A percentile compares a stretch with the other conserved stretches of the same genome.
phyloP scores from a whole-genome alignment of 2,329 filamentous ascomycete species.

The Colletotrichum lupini region DNA sequence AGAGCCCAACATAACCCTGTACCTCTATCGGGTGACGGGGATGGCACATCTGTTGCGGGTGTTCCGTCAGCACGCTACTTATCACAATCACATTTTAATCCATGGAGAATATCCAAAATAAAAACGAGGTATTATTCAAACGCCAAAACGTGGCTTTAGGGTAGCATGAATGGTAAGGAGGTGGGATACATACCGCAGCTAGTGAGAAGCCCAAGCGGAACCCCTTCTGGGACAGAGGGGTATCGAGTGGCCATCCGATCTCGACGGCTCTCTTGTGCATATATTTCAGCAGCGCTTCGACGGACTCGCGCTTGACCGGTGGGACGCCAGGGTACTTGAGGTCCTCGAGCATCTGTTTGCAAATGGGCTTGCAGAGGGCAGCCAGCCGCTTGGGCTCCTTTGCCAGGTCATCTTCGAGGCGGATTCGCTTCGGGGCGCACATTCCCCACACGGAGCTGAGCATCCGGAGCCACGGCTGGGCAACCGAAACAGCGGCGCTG shows the following conservation, averaged over 20 bases:
- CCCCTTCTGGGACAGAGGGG: conserved; percentile 36
- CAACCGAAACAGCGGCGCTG: conserved; percentile 1
- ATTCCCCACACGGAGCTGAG: conserved; percentile 19
- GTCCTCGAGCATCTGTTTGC: conserved; percentile 20
- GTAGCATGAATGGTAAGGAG: neutral
- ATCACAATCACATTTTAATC: neutral
- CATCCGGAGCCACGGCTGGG: conserved; percentile 5
- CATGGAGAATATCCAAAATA: neutral
- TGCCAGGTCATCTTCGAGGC: conserved; percentile 22
- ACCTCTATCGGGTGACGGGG: conserved; percentile 35
- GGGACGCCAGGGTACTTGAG: conserved; percentile 35
- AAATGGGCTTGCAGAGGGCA: conserved; percentile 17
- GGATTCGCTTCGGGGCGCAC: conserved; percentile 6
- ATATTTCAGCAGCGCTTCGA: conserved; percentile 35
- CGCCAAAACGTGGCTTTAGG: neutral
- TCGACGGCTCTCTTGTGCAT: conserved; percentile 37
- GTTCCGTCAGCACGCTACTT: neutral
- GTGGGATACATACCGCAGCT: conserved; percentile 31
- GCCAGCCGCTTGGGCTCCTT: conserved; percentile 26
- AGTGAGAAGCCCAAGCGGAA: conserved; percentile 37
- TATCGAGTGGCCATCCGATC: conserved; percentile 36
- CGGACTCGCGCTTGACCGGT: conserved; percentile 29
- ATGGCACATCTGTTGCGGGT: conserved; percentile 36
- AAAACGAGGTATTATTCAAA: too few species aligned
- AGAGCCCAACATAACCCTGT: conserved; percentile 38